These are phyloP conservation scores for Penicillium parvum DNA, from an alignment of 495 filamentous ascomycete species.

Conservation along the genomic window DNA sequence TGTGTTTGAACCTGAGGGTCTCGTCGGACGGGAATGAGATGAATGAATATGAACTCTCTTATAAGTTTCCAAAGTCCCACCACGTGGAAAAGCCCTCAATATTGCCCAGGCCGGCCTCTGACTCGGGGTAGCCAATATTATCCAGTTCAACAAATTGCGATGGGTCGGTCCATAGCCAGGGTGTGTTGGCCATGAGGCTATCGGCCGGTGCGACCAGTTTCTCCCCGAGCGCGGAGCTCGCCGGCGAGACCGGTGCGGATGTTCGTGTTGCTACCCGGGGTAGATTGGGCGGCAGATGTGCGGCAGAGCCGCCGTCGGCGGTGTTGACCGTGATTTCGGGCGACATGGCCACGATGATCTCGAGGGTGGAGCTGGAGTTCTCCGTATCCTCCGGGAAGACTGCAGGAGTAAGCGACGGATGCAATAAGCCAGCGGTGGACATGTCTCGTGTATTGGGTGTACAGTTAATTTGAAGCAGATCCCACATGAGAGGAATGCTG, in stretches of 20 bases:
- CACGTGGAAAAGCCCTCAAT: constrained; percentile 37
- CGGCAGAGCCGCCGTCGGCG: constrained; percentile 40
- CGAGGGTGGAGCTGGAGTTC: constrained; percentile 30
- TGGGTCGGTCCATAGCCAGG: constrained; percentile 45
- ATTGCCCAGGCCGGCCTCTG: constrained; percentile 30
- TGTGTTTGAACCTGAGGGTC: constrained; percentile 11
- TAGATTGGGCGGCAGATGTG: constrained; percentile 30
- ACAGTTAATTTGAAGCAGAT: constrained; percentile 40
- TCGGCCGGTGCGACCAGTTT: constrained; percentile 38
- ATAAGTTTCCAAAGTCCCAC: constrained; percentile 45
- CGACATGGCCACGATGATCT: constrained; percentile 43
- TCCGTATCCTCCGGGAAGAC: constrained; percentile 22
- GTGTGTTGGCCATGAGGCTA: constrained; percentile 43
- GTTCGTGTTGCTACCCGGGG: constrained; percentile 20
- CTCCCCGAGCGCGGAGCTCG: constrained; percentile 21
- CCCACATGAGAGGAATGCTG: constrained; percentile 50
- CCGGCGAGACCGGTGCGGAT: constrained; percentile 19
- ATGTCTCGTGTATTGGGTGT: constrained; percentile 22
- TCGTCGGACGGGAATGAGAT: constrained; percentile 17
- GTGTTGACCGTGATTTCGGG: constrained; percentile 44
- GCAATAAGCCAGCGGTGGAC: constrained; percentile 28
- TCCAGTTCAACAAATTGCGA: constrained; percentile 40
- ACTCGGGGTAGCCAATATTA: constrained; percentile 32
- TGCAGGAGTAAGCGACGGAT: constrained; percentile 29
- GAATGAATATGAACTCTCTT: constrained; percentile 26